Evolutionary conservation across 352 stramenopile species (phyloP).

Genomic region (Globisporangium radiosum): DNA sequence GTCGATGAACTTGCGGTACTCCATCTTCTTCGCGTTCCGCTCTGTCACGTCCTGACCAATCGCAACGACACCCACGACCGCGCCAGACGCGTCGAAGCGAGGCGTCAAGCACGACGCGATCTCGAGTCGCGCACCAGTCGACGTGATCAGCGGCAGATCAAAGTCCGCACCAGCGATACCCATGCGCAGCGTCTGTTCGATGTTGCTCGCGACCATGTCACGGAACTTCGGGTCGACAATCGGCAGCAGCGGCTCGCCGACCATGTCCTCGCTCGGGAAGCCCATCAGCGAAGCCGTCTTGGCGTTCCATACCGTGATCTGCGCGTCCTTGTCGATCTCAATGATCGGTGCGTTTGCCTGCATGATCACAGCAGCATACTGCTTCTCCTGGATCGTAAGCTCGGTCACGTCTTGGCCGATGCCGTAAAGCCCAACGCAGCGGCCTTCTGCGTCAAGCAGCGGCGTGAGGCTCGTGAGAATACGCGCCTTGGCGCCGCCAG

Average conservation of each 20-base stretch:
- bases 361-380: slow-evolving; percentile 59
- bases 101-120: slow-evolving; percentile 53
- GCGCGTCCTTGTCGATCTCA: slow-evolving; percentile 57
- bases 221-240: slow-evolving; percentile 44
- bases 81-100: slow-evolving; percentile 32
- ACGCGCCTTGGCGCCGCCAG: slow-evolving; percentile 32
- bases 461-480: slow-evolving; percentile 53
- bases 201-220: slow-evolving; percentile 40
- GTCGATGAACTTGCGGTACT: slow-evolving; percentile 65
- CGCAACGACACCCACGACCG: slow-evolving; percentile 43
- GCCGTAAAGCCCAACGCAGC: slow-evolving; percentile 45
- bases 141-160: slow-evolving; percentile 43
- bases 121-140: slow-evolving; percentile 39
- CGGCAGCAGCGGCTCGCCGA: slow-evolving; percentile 36
- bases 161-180: slow-evolving; percentile 47
- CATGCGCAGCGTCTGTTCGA: slow-evolving; percentile 30
- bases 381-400: slow-evolving; percentile 34
- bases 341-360: slow-evolving; percentile 75
- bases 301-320: slow-evolving; percentile 68
- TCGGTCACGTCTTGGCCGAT: slow-evolving; percentile 56
- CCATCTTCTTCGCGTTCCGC: slow-evolving; percentile 64
- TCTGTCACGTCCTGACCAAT: slow-evolving; percentile 65
- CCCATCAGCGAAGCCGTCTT: slow-evolving; percentile 52
- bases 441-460: slow-evolving; percentile 29
- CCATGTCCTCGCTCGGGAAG: slow-evolving; percentile 38